These are phyloP conservation scores for Conticribra guillardii DNA, from an alignment of 108 stramenopile species.

Conservation along the genomic window DNA sequence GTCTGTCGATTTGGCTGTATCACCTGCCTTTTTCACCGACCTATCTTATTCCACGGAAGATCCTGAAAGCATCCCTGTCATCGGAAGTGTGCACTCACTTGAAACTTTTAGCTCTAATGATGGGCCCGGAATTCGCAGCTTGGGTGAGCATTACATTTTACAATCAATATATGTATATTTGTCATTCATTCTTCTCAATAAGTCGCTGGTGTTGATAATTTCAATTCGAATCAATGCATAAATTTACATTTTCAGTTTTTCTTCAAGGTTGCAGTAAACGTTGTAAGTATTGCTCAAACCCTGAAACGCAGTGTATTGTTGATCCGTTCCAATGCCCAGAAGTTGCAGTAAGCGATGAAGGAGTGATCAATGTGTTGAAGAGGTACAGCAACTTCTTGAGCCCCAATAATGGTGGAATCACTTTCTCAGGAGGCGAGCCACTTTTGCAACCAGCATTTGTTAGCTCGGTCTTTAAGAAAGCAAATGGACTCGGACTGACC, in stretches of 20 bases:
- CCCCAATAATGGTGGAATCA: constrained; percentile 62
- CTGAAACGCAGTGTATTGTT: constrained; percentile 61
- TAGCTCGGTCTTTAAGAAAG: constrained; percentile 50
- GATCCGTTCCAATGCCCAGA: constrained; percentile 58
- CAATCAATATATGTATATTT: too few relatives aligned
- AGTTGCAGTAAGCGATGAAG: constrained; percentile 54
- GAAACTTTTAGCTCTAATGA: constrained; percentile 30
- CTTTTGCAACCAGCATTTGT: constrained; percentile 65
- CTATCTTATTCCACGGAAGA: background rate
- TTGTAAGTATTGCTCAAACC: constrained; percentile 57
- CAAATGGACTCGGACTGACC: constrained; percentile 54
- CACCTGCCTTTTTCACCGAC: background rate
- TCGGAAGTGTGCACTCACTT: constrained; percentile 37
- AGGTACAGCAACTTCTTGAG: constrained; percentile 56
- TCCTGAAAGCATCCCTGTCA: constrained; percentile 11
- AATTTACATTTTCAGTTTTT: constrained; percentile 41
- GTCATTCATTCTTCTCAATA: too few relatives aligned
- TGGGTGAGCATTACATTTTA: constrained; percentile 1
- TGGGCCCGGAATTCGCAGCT: constrained; percentile 46
- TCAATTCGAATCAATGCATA: too few relatives aligned
- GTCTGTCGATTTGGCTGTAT: constrained; percentile 13
- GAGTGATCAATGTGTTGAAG: constrained; percentile 44
- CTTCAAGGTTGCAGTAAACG: constrained; percentile 73
- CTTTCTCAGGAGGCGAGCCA: constrained; percentile 69
- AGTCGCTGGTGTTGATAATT: too few relatives aligned